phyloP scores from a whole-genome alignment of 1,284 basidiomycete genomes.

The Pyrrhoderma lamaoense region DNA sequence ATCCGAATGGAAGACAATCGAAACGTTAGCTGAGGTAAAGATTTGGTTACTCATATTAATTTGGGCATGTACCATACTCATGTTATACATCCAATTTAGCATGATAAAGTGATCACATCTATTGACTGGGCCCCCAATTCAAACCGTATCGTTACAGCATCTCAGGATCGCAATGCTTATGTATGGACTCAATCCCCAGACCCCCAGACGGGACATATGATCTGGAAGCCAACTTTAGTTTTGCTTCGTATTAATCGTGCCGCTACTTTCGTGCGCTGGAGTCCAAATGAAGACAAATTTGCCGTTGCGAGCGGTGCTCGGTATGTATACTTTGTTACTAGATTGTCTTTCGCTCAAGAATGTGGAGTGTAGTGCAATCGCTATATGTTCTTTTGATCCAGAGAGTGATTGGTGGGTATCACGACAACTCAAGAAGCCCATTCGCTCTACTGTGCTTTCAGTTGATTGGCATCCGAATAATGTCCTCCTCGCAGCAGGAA shows the following conservation, averaged over 20 bases:
- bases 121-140: slow-evolving; percentile 98
- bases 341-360: slow-evolving; percentile 4
- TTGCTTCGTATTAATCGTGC: slow-evolving; percentile 92
- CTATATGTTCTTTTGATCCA: slow-evolving; percentile 90
- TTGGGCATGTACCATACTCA: slow-evolving; percentile 2
- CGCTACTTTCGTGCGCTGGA: slow-evolving; percentile 94
- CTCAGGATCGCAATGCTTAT: slow-evolving; percentile 98
- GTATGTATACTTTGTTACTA: slow-evolving; percentile 34
- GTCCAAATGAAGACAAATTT: slow-evolving; percentile 97
- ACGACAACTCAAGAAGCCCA: slow-evolving; percentile 95
- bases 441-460: slow-evolving; percentile 86
- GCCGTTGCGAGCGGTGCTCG: slow-evolving; percentile 95
- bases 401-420: slow-evolving; percentile 99
- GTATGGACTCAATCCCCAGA: slow-evolving; percentile 88
- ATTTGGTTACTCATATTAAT: background rate
- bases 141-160: slow-evolving; percentile 96
- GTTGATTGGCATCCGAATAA: slow-evolving; percentile 99
- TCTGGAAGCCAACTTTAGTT: slow-evolving; percentile 98
- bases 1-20: slow-evolving; percentile 68
- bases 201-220: slow-evolving; percentile 54
- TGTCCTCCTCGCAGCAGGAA: slow-evolving; percentile 89
- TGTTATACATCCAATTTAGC: slow-evolving; percentile 45
- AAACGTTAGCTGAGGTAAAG: slow-evolving; percentile 79
- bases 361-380: slow-evolving; percentile 63
- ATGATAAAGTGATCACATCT: slow-evolving; percentile 97